These are phyloP conservation scores for Leccinum imitatum DNA, from an alignment of 768 basidiomycete species.

Conservation along the genomic window DNA sequence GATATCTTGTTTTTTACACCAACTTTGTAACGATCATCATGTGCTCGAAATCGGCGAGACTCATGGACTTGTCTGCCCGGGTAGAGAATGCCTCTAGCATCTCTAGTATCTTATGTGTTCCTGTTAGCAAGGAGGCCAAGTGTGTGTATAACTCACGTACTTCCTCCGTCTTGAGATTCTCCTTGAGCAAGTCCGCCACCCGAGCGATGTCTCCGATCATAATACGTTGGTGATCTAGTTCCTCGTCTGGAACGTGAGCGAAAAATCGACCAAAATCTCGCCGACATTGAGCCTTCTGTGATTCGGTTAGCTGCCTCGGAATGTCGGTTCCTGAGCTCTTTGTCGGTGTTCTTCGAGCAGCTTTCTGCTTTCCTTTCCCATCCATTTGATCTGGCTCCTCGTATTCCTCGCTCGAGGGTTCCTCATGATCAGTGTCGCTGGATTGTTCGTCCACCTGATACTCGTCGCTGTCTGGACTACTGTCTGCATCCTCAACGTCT, in stretches of 20 bases:
- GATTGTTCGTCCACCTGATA: constrained; percentile 25
- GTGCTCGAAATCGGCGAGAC: constrained; percentile 64
- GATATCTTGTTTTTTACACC: constrained; percentile 3
- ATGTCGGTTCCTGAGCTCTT: constrained; percentile 1
- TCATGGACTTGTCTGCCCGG: constrained; percentile 65
- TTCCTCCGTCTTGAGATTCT: constrained; percentile 74
- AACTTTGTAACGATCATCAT: constrained; percentile 68
- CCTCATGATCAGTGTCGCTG: constrained; percentile 20
- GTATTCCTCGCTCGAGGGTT: constrained; percentile 33
- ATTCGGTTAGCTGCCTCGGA: constrained; percentile 40
- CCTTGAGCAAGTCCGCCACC: constrained; percentile 61
- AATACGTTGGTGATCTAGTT: constrained; percentile 53
- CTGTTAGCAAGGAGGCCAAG: constrained; percentile 3
- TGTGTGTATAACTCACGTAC: constrained; percentile 36
- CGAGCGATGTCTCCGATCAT: constrained; percentile 65
- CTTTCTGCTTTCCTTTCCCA: constrained; percentile 13
- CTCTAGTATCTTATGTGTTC: constrained; percentile 60
- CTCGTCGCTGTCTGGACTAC: constrained; percentile 33
- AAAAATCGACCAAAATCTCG: constrained; percentile 75
- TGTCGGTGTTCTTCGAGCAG: constrained; percentile 1
- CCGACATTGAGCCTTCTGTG: constrained; percentile 54
- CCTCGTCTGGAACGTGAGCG: constrained; percentile 46
- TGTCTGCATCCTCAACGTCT: constrained; percentile 22
- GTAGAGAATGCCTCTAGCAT: constrained; percentile 80
- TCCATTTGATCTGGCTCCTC: constrained; percentile 15